Evolutionary conservation across 805 yeast genomes (phyloP).

Genomic region (Pichia thaimueangensis): DNA sequence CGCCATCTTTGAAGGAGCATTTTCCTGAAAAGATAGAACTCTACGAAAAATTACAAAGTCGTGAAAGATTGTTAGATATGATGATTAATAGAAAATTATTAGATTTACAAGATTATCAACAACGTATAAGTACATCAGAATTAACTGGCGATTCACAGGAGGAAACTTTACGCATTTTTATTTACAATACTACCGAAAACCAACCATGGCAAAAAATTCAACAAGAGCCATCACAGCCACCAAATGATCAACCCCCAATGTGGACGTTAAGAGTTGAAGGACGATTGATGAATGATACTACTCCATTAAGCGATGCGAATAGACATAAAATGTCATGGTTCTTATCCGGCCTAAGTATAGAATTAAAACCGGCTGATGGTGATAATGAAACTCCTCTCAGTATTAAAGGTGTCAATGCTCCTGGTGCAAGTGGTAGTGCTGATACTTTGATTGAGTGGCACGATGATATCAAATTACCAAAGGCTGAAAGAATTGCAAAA

Average conservation of each 20-base stretch:
- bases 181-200: conserved; percentile 75
- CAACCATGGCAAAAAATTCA: conserved; percentile 74
- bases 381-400: conserved; percentile 18
- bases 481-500: conserved; percentile 27
- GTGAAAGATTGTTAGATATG: conserved; percentile 79
- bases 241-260: conserved; percentile 32
- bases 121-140: conserved; percentile 25
- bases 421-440: conserved; percentile 22
- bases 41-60: conserved; percentile 65
- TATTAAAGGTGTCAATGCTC: conserved; percentile 17
- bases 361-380: conserved; percentile 38
- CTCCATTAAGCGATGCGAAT: conserved; percentile 39
- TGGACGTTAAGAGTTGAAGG: conserved; percentile 95
- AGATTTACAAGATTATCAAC: conserved; percentile 69
- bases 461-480: conserved; percentile 42
- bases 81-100: conserved; percentile 75
- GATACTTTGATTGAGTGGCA: conserved; percentile 80
- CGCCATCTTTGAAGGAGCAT: conserved; percentile 23
- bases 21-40: conserved; percentile 50
- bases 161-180: conserved; percentile 66
- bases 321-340: conserved; percentile 71
- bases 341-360: conserved; percentile 79
- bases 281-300: conserved; percentile 46
- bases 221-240: background rate
- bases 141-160: conserved; percentile 36